phyloP scores from a whole-genome alignment of 2,329 filamentous ascomycete genomes.

The Botrytis galanthina region DNA sequence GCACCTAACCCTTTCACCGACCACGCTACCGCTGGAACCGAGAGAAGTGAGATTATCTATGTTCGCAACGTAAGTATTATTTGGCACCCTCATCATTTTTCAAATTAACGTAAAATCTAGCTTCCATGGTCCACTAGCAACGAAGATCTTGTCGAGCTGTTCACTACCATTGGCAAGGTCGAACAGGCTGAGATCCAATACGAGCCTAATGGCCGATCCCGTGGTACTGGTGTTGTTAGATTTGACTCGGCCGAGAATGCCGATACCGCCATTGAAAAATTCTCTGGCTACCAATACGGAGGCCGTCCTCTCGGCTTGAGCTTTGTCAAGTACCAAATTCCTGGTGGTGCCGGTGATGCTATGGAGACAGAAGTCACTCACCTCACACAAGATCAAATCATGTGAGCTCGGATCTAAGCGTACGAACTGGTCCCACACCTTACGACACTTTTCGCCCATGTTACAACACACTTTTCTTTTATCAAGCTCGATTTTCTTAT shows the following conservation, averaged over 20 bases:
- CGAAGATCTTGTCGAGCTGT: slow-evolving; percentile 92
- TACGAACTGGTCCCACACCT: background rate
- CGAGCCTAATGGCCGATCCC: slow-evolving; percentile 91
- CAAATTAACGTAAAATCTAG: slow-evolving; percentile 48
- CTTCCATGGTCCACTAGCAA: slow-evolving; percentile 99
- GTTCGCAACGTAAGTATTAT: slow-evolving; percentile 82
- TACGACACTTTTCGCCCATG: slow-evolving; percentile 1
- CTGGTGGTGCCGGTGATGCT: slow-evolving; percentile 50
- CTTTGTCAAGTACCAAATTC: slow-evolving; percentile 88
- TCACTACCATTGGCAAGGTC: slow-evolving; percentile 96
- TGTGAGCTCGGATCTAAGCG: slow-evolving; percentile 53
- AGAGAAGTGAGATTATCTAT: slow-evolving; percentile 81
- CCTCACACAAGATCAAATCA: slow-evolving; percentile 97
- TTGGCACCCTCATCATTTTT: background rate
- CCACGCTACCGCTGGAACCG: slow-evolving; percentile 81
- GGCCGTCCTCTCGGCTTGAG: slow-evolving; percentile 89
- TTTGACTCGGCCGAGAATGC: slow-evolving; percentile 82
- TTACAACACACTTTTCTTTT: slow-evolving; percentile 18
- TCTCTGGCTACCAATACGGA: slow-evolving; percentile 96
- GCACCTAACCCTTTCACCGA: slow-evolving; percentile 92
- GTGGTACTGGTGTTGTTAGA: slow-evolving; percentile 93
- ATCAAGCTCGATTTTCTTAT: slow-evolving; percentile 14
- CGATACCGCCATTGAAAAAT: slow-evolving; percentile 93
- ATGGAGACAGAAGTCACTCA: slow-evolving; percentile 83
- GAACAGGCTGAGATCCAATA: slow-evolving; percentile 99